phyloP scores from a whole-genome alignment of 345 rosid genomes.

The Moringa oleifera region DNA sequence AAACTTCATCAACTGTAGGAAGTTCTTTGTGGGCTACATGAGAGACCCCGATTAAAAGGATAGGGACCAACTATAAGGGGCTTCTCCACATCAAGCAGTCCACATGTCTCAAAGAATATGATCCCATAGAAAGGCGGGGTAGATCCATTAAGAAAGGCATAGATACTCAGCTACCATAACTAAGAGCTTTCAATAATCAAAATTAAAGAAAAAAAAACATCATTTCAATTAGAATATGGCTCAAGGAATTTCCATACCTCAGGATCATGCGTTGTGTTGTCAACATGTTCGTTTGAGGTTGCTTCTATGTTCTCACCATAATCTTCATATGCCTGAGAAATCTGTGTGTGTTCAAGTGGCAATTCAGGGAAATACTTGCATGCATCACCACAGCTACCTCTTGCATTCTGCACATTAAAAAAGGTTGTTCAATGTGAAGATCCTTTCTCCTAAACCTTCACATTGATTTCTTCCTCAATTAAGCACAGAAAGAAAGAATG shows the following conservation, averaged over 20 bases:
- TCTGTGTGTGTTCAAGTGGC: conserved; percentile 12
- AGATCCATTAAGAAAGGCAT: background rate
- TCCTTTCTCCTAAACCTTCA: background rate
- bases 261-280: conserved; percentile 21
- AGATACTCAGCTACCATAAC: background rate
- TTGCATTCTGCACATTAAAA: conserved; percentile 13
- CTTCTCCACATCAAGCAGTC: background rate
- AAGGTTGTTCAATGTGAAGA: background rate
- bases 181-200: no score
- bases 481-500: background rate
- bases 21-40: background rate
- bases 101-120: background rate
- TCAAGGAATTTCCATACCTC: conserved; percentile 26
- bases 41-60: background rate
- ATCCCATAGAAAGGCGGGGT: background rate
- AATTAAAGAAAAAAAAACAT: no score
- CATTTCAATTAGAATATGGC: no score
- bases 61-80: background rate
- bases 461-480: background rate
- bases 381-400: conserved; percentile 5
- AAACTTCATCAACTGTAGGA: background rate
- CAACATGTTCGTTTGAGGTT: conserved; percentile 8
- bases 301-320: conserved; percentile 16
- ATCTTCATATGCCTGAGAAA: conserved; percentile 20
- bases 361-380: conserved; percentile 11